phyloP scores from a whole-genome alignment of 768 basidiomycete genomes.

The Sporobolomyces pararoseus region DNA sequence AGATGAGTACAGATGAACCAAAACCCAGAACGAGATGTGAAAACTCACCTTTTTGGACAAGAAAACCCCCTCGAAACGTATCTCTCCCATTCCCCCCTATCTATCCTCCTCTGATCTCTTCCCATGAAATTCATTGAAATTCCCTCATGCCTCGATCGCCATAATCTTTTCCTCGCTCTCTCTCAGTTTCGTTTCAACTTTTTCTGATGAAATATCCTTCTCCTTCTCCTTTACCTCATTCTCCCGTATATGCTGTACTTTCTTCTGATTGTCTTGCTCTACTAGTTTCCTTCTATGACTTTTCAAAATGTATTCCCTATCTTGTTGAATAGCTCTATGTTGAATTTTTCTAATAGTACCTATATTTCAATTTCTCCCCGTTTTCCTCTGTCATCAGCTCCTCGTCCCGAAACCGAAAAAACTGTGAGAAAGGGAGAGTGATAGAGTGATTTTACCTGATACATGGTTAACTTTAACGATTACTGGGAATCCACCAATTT shows the following conservation, averaged over 20 bases:
- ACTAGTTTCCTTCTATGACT: neutral
- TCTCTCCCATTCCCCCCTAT: no score
- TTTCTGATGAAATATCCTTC: neutral
- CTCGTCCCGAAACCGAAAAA: no score
- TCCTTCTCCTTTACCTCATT: no score
- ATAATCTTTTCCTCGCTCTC: slow-evolving; percentile 31
- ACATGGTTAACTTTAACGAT: slow-evolving; percentile 40
- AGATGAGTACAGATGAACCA: no score
- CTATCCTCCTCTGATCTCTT: neutral
- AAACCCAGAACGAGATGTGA: no score
- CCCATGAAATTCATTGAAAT: no score
- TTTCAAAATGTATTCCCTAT: slow-evolving; percentile 40
- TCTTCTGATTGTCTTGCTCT: neutral
- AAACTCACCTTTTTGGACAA: no score
- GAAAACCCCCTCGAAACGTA: no score
- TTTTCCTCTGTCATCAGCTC: neutral
- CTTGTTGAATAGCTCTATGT: slow-evolving; percentile 42
- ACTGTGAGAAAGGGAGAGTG: neutral
- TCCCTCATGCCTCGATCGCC: slow-evolving; percentile 34
- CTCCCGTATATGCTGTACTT: no score
- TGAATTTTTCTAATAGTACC: slow-evolving; percentile 46
- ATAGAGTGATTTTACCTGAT: slow-evolving; percentile 17
- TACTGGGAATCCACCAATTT: slow-evolving; percentile 33
- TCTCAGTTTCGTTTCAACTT: slow-evolving; percentile 4
- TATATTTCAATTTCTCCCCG: slow-evolving; percentile 8